Evolutionary conservation across 2,329 filamentous ascomycete genomes (phyloP), one percentile per base, ranked within the genome.

Genomic region (Colletotrichum musae): DNA sequence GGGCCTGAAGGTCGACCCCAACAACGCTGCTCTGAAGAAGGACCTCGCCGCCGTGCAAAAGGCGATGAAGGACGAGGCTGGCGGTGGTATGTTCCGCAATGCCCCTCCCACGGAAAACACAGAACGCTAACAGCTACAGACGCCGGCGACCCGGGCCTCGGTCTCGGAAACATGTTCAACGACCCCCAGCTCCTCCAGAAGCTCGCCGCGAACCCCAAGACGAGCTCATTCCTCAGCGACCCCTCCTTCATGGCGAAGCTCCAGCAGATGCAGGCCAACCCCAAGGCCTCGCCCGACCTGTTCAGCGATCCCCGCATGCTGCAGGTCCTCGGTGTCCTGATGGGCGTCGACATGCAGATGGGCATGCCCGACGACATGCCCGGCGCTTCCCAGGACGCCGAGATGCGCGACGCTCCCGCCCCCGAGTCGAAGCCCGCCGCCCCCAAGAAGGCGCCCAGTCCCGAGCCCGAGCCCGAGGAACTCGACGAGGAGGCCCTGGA

Each of bases 171-270:
- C 79, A 95, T 99, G 88, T 98, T 99, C 87, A 95, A 90, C 79
- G 97, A 99, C 80, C 96, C 96, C 18, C 90, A 94, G 77, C 85
- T 99, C 74, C 87, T 97, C 72, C 88, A 94, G 80, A 99, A 99
- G 86, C 91, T 99, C 68, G 94, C 95, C 72, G 88, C 84, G 75
- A 98, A 98, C 85, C 96, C 97, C 72, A 98, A 98, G 90, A 99
- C 97, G 12, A 91, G 92, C 73, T 80, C 86, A 13, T 89, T 93
- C 75, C 90, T 99, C 39, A 92, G 90, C 68, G 96, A 99, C 77
- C 87, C 92, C 10, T 85, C 89, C 32, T 99, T 99, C 84, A 97
- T 99, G 92, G 84, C 87, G 73, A 98, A 97, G 84, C 87, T 99
- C 67, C 91, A 96, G 80, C 87, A 90, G 58, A 85, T 98, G 72